Conservation (phyloP, 805 yeast species). For the Wickerhamomyces chambardii region DNA sequence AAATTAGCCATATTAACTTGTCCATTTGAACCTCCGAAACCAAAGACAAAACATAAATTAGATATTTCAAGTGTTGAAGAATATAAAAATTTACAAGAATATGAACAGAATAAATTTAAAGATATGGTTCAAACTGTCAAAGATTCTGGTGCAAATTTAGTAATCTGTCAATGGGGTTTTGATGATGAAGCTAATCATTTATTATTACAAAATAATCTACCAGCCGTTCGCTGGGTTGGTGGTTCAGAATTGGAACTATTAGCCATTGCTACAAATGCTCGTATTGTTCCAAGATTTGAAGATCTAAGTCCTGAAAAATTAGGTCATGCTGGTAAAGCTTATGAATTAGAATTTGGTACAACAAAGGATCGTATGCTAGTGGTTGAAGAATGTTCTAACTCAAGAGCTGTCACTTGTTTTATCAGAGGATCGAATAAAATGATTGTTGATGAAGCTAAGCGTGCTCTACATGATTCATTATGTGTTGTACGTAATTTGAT, state of each 20-base stretch:
- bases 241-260: slow-evolving; percentile 93
- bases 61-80: slow-evolving; percentile 93
- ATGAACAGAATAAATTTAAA: slow-evolving; percentile 84
- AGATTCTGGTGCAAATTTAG: slow-evolving; percentile 88
- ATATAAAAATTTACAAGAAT: slow-evolving; percentile 80
- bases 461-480: slow-evolving; percentile 93
- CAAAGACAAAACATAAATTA: slow-evolving; percentile 95
- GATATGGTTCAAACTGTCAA: slow-evolving; percentile 52
- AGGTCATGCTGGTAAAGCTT: slow-evolving; percentile 79
- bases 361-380: slow-evolving; percentile 95
- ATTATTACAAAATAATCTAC: slow-evolving; percentile 76
- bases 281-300: slow-evolving; percentile 95
- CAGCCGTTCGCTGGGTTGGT: slow-evolving; percentile 99
- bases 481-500: slow-evolving; percentile 97
- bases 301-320: slow-evolving; percentile 76
- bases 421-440: slow-evolving; percentile 94
- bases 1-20: slow-evolving; percentile 93
- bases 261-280: slow-evolving; percentile 96
- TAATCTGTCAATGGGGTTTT: slow-evolving; percentile 99
- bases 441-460: slow-evolving; percentile 95
- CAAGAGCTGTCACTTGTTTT: slow-evolving; percentile 87
- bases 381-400: slow-evolving; percentile 80
- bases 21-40: slow-evolving; percentile 99
- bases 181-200: slow-evolving; percentile 98
- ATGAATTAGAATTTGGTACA: slow-evolving; percentile 92